Evolutionary conservation across 164 flowering plant genomes (phyloP).

Genomic region (Macadamia tetraphylla): DNA sequence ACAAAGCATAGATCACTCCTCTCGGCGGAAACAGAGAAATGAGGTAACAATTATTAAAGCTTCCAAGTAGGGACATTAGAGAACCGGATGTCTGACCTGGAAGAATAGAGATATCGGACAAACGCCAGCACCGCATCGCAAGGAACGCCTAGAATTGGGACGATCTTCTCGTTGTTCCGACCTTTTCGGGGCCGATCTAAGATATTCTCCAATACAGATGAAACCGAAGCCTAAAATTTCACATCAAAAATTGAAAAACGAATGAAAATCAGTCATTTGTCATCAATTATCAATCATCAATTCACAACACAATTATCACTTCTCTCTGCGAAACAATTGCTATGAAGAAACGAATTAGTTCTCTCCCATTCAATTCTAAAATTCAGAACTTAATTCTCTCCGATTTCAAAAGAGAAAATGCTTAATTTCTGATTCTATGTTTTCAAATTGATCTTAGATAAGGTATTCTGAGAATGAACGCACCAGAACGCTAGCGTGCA

Average conservation of each 20-base stretch:
- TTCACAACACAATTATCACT: too few species aligned
- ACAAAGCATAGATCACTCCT: too few species aligned
- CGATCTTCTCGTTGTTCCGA: conserved; percentile 33
- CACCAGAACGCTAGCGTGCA: conserved; percentile 73
- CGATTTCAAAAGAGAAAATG: not conserved
- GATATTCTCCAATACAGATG: conserved; percentile 65
- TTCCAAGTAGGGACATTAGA: not conserved
- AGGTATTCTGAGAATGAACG: not conserved
- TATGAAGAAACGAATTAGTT: not conserved
- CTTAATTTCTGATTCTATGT: too few species aligned
- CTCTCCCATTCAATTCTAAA: too few species aligned
- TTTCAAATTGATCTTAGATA: too few species aligned
- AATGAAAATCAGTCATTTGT: not conserved
- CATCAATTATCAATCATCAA: too few species aligned
- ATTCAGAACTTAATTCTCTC: too few species aligned
- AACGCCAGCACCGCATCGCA: conserved; percentile 62
- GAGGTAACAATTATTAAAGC: too few species aligned
- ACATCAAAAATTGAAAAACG: not conserved
- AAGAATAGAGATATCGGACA: conserved; percentile 59
- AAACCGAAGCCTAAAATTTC: conserved; percentile 50
- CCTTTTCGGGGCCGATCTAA: conserved; percentile 49
- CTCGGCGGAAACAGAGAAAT: too few species aligned
- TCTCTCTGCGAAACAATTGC: not conserved
- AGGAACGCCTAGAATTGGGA: conserved; percentile 79
- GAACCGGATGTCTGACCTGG: conserved; percentile 34